phyloP scores from a whole-genome alignment of 163 green algal genomes.

The Chloromonas sp. region DNA sequence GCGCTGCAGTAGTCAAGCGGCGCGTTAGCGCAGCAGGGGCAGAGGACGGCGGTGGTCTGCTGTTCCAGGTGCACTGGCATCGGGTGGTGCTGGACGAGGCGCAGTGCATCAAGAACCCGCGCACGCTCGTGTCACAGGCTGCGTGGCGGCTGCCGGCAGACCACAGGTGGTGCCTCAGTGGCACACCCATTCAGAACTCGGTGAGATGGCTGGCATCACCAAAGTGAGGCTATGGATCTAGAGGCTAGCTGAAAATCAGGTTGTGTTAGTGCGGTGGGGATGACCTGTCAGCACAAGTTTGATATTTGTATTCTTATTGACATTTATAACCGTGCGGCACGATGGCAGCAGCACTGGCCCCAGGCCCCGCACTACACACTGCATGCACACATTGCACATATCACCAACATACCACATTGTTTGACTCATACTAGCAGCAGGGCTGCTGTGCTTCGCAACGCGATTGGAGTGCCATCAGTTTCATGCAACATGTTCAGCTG shows the following conservation, averaged over 20 bases:
- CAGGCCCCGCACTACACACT: no score
- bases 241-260: background rate
- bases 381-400: no score
- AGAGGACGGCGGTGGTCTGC: slow-evolving; percentile 12
- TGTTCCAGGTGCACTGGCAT: slow-evolving; percentile 40
- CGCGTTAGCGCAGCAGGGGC: no score
- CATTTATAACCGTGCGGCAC: background rate
- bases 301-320: background rate
- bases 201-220: background rate
- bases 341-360: no score
- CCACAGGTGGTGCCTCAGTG: slow-evolving; percentile 70
- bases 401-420: no score
- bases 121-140: slow-evolving; percentile 60
- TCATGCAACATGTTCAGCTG: no score
- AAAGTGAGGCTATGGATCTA: background rate
- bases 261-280: background rate
- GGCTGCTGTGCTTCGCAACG: no score
- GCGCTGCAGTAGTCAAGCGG: no score
- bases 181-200: slow-evolving; percentile 87
- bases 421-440: no score
- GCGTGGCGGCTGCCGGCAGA: slow-evolving; percentile 50
- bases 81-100: slow-evolving; percentile 82
- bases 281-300: background rate
- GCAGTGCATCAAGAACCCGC: slow-evolving; percentile 75
- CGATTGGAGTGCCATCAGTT: no score